Base-by-base conservation (phyloP, 2,329 filamentous ascomycete species). In the Corniculantispora saksenae region DNA sequence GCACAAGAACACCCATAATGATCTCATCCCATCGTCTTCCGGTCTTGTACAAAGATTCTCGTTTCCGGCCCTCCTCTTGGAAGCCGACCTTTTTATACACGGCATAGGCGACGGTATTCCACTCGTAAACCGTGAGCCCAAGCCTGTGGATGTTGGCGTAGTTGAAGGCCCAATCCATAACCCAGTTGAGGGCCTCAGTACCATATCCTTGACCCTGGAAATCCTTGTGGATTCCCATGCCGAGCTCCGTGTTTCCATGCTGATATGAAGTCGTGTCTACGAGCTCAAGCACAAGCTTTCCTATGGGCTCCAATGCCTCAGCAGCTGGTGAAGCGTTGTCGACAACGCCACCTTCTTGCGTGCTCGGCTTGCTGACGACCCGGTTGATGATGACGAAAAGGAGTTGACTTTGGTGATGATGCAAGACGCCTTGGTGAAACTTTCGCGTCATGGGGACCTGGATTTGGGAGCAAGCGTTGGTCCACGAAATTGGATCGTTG, bases 61-160 rank as follows among this genome's bases (percentile, higher is more conserved):
- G 71, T 64, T 72, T 74, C 13, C 76, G 67, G 1, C 80, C 80
- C 68, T 84, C 81, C 2, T 70, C 63, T 55, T 70, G 72, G 64
- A 83, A 83, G 0, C 81, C 80, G 8, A 82, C 66, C 57, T 73
- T 72, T 68, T 78, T 70, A 69, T 82, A 83, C 70, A 83, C 63
- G 17, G 72, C 70, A 4, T 74, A 54, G 1, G 80, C 81, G 0
- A 77, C 73, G 32, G 71, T 69, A 62, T 83, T 83, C 69, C 75
- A 83, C 19, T 69, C 76, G 50, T 80, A 78, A 7, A 74, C 76
- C 8, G 71, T 68, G 15, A 83, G 74, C 38, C 70, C 72, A 38
- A 83, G 76, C 10, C 77, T 70, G 66, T 83, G 81, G 72, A 82
- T 66, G 10, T 78, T 78, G 7, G 74, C 78, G 21, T 72, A 72